Evolutionary conservation across 2,329 filamentous ascomycete genomes (phyloP), one percentile per base, ranked within the genome.

Genomic region (Exophiala sideris): DNA sequence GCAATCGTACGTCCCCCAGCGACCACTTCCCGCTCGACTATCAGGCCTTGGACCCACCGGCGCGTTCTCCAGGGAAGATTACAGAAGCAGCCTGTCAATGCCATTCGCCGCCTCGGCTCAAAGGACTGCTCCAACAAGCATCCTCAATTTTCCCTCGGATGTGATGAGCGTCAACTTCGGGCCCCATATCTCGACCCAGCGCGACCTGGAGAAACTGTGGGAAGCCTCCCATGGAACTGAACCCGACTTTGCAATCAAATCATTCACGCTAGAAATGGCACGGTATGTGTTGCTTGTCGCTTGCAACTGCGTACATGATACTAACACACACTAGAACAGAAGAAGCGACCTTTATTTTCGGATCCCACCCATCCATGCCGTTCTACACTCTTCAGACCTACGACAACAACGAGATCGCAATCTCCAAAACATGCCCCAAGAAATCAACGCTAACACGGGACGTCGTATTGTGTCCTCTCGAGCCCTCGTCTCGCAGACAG

Each of bases 351-450:
- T 76, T 76, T 56, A 66, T 67, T 5, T 73, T 78, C 51, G 73
- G 74, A 6, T 68, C 71, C 16, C 64, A 64, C 35, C 65, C 70
- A 2, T 65, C 68, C 29, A 54, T 69, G n/a, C 69, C 73, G 12
- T 74, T 77, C 56, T 78, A 77, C 56, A 74, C 70, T 0, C 63
- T 77, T 45, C 66, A 72, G 42, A 74, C 73, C 1, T 72, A 70
- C 52, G 68, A 67, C 21, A 71, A 69, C 32, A 69, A 73, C 38
- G 73, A 76, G 52, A 61, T 78, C 5, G 67, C 70, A 7, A 64
- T 77, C 7, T 66, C 68, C 24, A 67, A 74, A 50, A 68, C 67
- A n/a, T 68, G 72, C 50, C 76, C 76, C 2, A 66, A 64, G 4
- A 71, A 72, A 21, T 60, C 63, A 12, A 68, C 70, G 24, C 68